phyloP scores from a whole-genome alignment of 345 rosid genomes.

The Acer campestre region DNA sequence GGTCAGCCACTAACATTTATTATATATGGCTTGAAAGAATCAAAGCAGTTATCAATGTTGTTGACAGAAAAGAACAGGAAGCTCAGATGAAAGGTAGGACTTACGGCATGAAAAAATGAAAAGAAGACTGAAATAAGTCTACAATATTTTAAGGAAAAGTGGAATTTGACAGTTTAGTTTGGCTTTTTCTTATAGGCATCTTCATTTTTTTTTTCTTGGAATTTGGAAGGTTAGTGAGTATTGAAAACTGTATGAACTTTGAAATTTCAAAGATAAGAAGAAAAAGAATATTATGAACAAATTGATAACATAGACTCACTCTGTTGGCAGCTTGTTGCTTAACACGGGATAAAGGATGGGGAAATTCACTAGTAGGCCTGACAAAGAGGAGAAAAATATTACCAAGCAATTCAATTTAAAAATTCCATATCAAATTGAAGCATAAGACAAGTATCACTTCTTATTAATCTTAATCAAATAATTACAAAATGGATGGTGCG shows the following conservation, averaged over 20 bases:
- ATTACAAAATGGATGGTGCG: not conserved
- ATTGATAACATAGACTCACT: constrained; percentile 35
- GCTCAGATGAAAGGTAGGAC: not conserved
- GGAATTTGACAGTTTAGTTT: not conserved
- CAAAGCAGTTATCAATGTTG: not conserved
- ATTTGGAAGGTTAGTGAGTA: not conserved
- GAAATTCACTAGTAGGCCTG: constrained; percentile 63
- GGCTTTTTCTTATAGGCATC: not conserved
- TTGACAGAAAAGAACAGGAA: not conserved
- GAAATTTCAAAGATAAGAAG: not conserved
- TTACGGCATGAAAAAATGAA: not conserved
- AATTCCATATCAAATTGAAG: not conserved
- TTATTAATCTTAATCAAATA: not conserved
- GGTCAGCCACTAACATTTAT: not conserved
- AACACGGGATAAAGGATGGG: constrained; percentile 60
- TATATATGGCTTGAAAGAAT: not conserved
- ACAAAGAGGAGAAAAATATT: constrained; percentile 18
- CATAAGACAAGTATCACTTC: not conserved
- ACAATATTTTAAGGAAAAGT: not conserved
- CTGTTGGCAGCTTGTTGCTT: constrained; percentile 47
- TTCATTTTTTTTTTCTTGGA: not conserved
- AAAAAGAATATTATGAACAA: not conserved
- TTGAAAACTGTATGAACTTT: not conserved
- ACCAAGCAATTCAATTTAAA: constrained; percentile 9
- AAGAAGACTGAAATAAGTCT: not conserved